Conservation (phyloP, 2,329 filamentous ascomycete genomes). For the Xylaria sp. region DNA sequence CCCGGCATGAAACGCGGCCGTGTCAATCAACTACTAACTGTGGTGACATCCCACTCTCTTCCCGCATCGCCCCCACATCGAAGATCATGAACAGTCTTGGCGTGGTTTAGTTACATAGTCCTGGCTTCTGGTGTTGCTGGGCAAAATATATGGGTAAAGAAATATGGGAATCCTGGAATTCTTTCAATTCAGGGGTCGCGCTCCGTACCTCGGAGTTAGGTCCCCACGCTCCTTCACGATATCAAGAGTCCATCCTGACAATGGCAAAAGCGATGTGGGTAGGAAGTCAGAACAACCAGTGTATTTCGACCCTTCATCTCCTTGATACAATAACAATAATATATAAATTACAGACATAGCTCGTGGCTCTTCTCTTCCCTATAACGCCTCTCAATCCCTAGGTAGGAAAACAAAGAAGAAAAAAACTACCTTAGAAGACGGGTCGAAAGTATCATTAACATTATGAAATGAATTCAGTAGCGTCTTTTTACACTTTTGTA, state of each 20-base stretch:
- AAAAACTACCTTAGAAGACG: constrained; percentile 8
- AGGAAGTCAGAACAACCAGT: neutral
- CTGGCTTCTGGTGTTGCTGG: too few species aligned
- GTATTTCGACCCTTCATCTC: neutral
- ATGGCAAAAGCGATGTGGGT: too few species aligned
- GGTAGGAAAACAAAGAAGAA: neutral
- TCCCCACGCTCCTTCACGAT: constrained; percentile 1
- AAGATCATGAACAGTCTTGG: constrained; percentile 4
- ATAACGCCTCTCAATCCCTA: neutral
- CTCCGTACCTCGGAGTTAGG: constrained; percentile 22
- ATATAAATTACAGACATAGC: constrained; percentile 19
- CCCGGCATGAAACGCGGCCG: constrained; percentile 6
- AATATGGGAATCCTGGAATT: neutral
- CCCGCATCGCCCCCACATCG: constrained; percentile 10
- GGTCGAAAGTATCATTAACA: constrained; percentile 26
- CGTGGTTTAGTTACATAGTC: too few species aligned
- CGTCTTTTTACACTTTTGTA: neutral
- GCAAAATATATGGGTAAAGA: too few species aligned
- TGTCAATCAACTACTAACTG: too few species aligned
- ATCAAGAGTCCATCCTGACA: neutral
- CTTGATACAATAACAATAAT: constrained; percentile 4
- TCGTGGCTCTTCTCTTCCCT: constrained; percentile 1
- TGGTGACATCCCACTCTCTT: neutral
- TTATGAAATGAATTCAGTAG: constrained; percentile 7
- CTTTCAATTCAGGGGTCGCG: constrained; percentile 13